Percentiles rank a stretch among this genome's conserved stretches.
Conservation (phyloP, 2,329 filamentous ascomycete species). For the Cytospora piceae region DNA sequence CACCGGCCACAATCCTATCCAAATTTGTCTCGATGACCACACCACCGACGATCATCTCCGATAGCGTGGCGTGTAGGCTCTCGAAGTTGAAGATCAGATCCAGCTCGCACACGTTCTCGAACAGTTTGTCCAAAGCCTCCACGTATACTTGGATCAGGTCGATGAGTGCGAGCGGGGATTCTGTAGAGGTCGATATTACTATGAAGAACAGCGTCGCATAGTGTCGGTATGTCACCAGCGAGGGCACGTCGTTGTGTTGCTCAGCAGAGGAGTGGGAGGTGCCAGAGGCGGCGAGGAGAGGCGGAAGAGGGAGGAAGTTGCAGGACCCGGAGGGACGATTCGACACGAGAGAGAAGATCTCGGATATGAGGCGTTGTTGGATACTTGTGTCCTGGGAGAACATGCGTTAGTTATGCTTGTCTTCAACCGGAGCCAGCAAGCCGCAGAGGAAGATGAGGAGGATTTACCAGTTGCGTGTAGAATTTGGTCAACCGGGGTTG, state of each 20-base stretch:
- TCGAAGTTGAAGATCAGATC: slow-evolving; percentile 99
- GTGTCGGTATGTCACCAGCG: slow-evolving; percentile 95
- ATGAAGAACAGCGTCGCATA: slow-evolving; percentile 99
- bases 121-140: slow-evolving; percentile 89
- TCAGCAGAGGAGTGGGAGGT: slow-evolving; percentile 67
- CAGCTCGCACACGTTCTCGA: slow-evolving; percentile 98
- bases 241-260: slow-evolving; percentile 82
- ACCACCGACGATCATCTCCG: slow-evolving; percentile 94
- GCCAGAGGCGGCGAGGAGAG: slow-evolving; percentile 65
- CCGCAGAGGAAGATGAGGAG: slow-evolving; percentile 1
- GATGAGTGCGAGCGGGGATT: slow-evolving; percentile 91
- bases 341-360: slow-evolving; percentile 95
- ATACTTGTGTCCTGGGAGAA: slow-evolving; percentile 85
- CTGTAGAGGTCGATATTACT: slow-evolving; percentile 93
- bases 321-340: slow-evolving; percentile 90
- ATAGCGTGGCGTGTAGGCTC: slow-evolving; percentile 86
- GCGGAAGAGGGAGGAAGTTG: slow-evolving; percentile 88
- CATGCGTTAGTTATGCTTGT: neutral
- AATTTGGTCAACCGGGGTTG: slow-evolving; percentile 97
- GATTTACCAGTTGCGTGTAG: slow-evolving; percentile 86
- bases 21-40: slow-evolving; percentile 92
- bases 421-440: neutral
- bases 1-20: slow-evolving; percentile 85
- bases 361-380: slow-evolving; percentile 92
- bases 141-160: slow-evolving; percentile 99